Base-by-base conservation (phyloP, 306 rosid genomes). In the Acacia crassicarpa region DNA sequence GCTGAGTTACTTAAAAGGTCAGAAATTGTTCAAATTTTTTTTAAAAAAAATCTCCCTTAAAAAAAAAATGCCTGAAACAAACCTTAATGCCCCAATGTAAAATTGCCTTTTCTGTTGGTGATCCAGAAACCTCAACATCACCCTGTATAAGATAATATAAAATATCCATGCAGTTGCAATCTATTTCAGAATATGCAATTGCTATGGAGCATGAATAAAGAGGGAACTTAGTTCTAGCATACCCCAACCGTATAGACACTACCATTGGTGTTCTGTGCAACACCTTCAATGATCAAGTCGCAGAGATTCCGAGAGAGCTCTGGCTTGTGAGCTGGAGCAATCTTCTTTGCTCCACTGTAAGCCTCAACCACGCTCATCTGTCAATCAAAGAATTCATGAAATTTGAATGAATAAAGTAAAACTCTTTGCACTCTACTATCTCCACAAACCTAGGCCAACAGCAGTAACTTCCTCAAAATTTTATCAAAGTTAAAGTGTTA, bases 81-180 rank as follows among this genome's bases (percentile, higher is more conserved):
- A 96, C 99, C 97, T 89, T 59, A 17, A 93, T 15, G 45, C 84
- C 99, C 97, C 94, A 96, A 4, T 78, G 80, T 77, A 96, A 88
- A 87, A 96, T 92, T 68, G 99, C 99, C 82, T 93, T 96, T 82
- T 96, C 99, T 20, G 97, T 96, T 35, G 99, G 99, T 76, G 99
- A 96, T 67, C 99, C 98, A 79, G 97, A 89, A 81, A 96, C 90
- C 91, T 93, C 99, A 4, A 81, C 53, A 49, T 90, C 92, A 79
- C 86, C 86, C 99, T 93, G 76, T 79, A 78, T 51, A 78, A 43
- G 23, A 74, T 45, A n/a, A 63, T 63, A 63, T 63, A 63, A 84
- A 51, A 45, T 49, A 78, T 77, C 75, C 32, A 16, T 53, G 74
- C 45, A 54, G 68, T 51, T 63, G 61, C 53, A 65, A 16, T 33